A percentile compares a stretch with the other conserved stretches of the same genome.
Conservation (phyloP, 495 filamentous ascomycete genomes). For the Venustampulla echinocandica region DNA sequence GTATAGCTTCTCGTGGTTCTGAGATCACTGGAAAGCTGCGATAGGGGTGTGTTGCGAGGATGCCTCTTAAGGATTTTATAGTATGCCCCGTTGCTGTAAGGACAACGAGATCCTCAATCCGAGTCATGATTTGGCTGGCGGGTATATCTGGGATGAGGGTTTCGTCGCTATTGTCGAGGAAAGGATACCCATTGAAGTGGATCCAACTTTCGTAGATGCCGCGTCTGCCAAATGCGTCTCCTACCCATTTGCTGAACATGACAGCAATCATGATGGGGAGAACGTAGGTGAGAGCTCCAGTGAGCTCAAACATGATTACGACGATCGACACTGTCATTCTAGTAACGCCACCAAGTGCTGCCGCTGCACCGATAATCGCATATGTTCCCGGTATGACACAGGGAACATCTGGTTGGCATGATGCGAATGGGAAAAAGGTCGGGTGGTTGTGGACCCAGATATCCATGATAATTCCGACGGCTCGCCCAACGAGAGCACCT, state of each 20-base stretch:
- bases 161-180: conserved; percentile 89
- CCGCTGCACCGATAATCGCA: conserved; percentile 94
- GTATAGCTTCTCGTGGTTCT: conserved; percentile 60
- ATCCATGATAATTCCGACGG: conserved; percentile 79
- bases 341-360: conserved; percentile 90
- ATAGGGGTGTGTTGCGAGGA: conserved; percentile 66
- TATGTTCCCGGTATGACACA: conserved; percentile 94
- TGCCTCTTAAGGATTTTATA: conserved; percentile 57
- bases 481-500: conserved; percentile 86
- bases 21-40: conserved; percentile 89
- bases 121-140: conserved; percentile 80
- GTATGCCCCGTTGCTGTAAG: conserved; percentile 84
- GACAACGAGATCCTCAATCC: conserved; percentile 80
- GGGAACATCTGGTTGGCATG: conserved; percentile 78
- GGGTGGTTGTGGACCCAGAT: conserved; percentile 80
- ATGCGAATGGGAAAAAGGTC: conserved; percentile 62
- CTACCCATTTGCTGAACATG: conserved; percentile 97
- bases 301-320: conserved; percentile 98
- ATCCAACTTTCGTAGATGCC: conserved; percentile 99
- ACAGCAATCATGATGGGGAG: conserved; percentile 99
- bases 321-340: conserved; percentile 96
- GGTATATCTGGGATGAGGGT: conserved; percentile 72
- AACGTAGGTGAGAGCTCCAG: conserved; percentile 90
- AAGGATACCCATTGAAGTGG: conserved; percentile 90
- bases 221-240: conserved; percentile 86